These are phyloP conservation scores for Choanephora cucurbitarum DNA, from an alignment of 371 early-diverging fungal species.

Conservation along the genomic window DNA sequence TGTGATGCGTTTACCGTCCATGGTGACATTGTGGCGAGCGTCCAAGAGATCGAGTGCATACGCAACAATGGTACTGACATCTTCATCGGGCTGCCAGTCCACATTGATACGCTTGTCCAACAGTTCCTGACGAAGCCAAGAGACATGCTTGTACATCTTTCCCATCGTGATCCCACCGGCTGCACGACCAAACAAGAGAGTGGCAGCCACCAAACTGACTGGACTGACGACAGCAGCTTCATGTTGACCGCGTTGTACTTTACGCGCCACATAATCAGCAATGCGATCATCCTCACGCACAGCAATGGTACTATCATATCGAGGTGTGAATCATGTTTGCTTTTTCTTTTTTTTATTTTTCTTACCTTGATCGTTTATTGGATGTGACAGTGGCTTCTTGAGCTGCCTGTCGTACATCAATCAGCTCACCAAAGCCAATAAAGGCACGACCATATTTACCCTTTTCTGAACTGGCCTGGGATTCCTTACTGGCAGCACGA, in stretches of 20 bases:
- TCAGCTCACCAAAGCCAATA: constrained; percentile 41
- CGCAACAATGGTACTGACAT: constrained; percentile 37
- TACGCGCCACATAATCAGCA: constrained; percentile 32
- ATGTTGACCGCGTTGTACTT: constrained; percentile 45
- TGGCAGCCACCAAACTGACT: constrained; percentile 47
- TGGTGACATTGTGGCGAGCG: constrained; percentile 35
- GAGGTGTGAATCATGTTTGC: not conserved
- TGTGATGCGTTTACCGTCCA: constrained; percentile 43
- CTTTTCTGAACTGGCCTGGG: constrained; percentile 22
- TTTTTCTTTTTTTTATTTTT: not conserved
- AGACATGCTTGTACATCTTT: constrained; percentile 39
- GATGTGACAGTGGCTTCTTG: constrained; percentile 13
- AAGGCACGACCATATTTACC: constrained; percentile 51
- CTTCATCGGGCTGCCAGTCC: constrained; percentile 55
- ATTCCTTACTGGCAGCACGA: constrained; percentile 35
- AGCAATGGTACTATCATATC: constrained; percentile 25
- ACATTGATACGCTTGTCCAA: constrained; percentile 28
- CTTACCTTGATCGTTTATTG: constrained; percentile 21
- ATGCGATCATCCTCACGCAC: constrained; percentile 23
- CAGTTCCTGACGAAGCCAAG: constrained; percentile 41
- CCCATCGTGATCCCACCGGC: constrained; percentile 39
- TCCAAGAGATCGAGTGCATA: constrained; percentile 45
- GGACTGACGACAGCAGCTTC: constrained; percentile 39
- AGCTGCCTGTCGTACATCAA: constrained; percentile 27
- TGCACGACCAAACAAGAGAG: constrained; percentile 41